phyloP scores from a whole-genome alignment of 2,329 filamentous ascomycete species.

The Colletotrichum sp. region DNA sequence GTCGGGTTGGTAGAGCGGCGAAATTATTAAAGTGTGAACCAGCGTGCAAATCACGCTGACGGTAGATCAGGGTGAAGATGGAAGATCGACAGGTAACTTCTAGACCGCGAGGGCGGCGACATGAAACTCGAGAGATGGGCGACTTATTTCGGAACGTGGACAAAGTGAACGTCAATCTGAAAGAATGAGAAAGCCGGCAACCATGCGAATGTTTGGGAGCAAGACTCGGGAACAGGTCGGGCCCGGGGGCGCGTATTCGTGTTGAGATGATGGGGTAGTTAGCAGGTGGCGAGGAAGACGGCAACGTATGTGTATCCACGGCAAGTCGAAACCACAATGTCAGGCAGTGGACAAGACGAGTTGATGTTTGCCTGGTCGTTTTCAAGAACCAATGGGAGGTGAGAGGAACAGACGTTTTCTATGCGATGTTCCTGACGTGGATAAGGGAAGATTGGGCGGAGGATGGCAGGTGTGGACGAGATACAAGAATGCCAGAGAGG shows the following conservation, averaged over 20 bases:
- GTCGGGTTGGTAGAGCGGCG: background rate
- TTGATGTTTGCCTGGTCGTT: background rate
- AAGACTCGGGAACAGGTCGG: background rate
- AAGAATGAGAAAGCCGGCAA: background rate
- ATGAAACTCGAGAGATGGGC: background rate
- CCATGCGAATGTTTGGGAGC: background rate
- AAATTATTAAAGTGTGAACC: background rate
- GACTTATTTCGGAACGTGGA: background rate
- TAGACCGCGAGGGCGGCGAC: background rate
- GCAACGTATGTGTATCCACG: background rate
- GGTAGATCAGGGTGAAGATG: background rate
- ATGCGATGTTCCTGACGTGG: background rate
- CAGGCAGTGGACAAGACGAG: background rate
- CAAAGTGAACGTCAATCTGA: background rate
- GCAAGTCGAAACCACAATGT: background rate
- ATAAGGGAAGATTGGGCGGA: background rate
- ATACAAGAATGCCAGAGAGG: background rate
- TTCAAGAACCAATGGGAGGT: background rate
- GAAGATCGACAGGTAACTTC: background rate
- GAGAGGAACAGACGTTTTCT: background rate
- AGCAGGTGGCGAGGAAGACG: background rate
- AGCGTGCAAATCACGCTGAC: background rate
- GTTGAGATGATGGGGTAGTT: constrained; percentile 4
- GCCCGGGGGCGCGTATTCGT: constrained; percentile 13
- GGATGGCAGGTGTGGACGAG: background rate